Evolutionary conservation across 129 eudicot genomes (phyloP), one percentile per base, ranked within the genome.

Genomic region (Smallanthus sonchifolius): DNA sequence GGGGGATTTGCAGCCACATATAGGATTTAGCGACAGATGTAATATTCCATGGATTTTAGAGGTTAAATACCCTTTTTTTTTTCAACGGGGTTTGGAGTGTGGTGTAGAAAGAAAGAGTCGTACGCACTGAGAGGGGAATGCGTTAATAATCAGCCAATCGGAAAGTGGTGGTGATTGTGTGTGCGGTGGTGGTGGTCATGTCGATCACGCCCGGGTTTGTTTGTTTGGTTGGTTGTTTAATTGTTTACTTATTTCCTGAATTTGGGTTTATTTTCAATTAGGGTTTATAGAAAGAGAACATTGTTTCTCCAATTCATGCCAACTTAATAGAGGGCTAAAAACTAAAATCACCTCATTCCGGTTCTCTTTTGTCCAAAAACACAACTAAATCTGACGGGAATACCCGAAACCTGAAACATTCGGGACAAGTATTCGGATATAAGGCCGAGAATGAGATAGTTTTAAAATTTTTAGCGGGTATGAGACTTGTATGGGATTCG

Each of bases 1-100:
- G 73, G 63, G 71, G 73, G 86, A 61, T 82, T 85, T 80, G 82
- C 36, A 84, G 77, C 96, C 96, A 90, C 96, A 85, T 24, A 85
- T 55, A 80, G 83, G 89, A 87, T 87, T 90, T 75, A 73, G 77
- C 54, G 54, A 69, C 65, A 75, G 57, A 64, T 48, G 80, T 73
- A 78, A 82, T 82, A 82, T 81, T 70, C 83, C 67, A 72, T 65
- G 74, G 77, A 69, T 47, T 48, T 62, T 17, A 17, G 38, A 67
- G 76, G 76, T 57, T 36, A 75, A 35, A 79, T 76, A 76, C 47
- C 56, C 57, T 75, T 54, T 66, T 66, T 66, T 51, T 62, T 34
- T 13, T 10, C 54, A 0, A 7, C 17, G 10, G 59, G 10, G 15
- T 40, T 43, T 56, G 15, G 35, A 24, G 30, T 24, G 30, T 24